phyloP scores from a whole-genome alignment of 768 basidiomycete species.

The Galerina sulciceps region DNA sequence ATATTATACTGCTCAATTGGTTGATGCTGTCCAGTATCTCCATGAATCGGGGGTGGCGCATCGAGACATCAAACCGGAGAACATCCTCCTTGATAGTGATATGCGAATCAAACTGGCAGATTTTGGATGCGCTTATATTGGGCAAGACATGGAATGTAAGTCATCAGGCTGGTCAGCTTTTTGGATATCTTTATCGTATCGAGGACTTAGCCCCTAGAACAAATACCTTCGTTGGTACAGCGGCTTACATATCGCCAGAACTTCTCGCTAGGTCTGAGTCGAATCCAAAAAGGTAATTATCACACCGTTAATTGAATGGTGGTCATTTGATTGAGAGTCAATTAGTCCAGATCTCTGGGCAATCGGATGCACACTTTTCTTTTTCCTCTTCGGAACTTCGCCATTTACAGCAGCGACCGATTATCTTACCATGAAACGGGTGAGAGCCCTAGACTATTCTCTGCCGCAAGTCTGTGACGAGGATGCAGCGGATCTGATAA shows the following conservation, averaged over 20 bases:
- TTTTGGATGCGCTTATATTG: constrained; percentile 89
- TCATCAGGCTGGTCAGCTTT: constrained; percentile 10
- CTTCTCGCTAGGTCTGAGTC: constrained; percentile 69
- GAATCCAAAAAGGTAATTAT: constrained; percentile 72
- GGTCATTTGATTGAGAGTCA: neutral
- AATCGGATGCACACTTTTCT: constrained; percentile 91
- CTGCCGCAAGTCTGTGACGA: constrained; percentile 88
- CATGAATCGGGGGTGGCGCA: constrained; percentile 91
- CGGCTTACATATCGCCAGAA: constrained; percentile 28
- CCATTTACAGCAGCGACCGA: constrained; percentile 92
- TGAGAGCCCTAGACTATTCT: constrained; percentile 84
- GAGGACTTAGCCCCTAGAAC: constrained; percentile 27
- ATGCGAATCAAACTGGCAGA: constrained; percentile 95
- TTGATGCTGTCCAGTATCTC: constrained; percentile 90
- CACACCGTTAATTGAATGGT: neutral
- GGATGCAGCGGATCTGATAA: constrained; percentile 80
- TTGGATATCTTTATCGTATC: constrained; percentile 4
- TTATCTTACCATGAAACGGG: constrained; percentile 94
- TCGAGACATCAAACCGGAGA: constrained; percentile 88
- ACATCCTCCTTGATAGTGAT: constrained; percentile 85
- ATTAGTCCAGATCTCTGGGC: constrained; percentile 93
- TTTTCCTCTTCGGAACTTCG: constrained; percentile 90
- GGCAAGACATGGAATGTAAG: constrained; percentile 59
- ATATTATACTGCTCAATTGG: constrained; percentile 88
- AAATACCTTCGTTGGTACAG: constrained; percentile 37